Percentiles rank a stretch among this genome's conserved stretches.
phyloP scores from a whole-genome alignment of 2,329 filamentous ascomycete species.

The Xylariaceae sp. region DNA sequence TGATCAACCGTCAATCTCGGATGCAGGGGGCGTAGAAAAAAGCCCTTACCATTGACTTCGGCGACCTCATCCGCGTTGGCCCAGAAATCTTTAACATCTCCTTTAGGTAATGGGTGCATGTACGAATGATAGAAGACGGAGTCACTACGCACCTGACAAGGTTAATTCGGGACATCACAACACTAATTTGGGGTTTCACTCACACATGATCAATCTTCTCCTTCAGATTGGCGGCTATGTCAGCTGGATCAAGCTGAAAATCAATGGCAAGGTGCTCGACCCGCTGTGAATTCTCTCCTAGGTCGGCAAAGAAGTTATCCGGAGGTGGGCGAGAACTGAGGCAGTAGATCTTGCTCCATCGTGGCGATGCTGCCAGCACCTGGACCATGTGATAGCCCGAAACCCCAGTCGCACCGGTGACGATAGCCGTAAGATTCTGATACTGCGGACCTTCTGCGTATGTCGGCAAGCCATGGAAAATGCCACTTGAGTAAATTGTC shows the following conservation, averaged over 20 bases:
- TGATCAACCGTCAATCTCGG: no score
- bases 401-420: neutral
- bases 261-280: neutral
- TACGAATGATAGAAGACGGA: neutral
- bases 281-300: neutral
- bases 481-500: neutral
- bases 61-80: neutral
- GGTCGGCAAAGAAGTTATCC: neutral
- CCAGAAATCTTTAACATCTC: neutral
- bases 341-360: neutral
- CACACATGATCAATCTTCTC: neutral
- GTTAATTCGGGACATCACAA: no score
- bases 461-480: neutral
- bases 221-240: neutral
- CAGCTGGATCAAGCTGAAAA: neutral
- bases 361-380: neutral
- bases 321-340: neutral
- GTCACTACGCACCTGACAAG: neutral
- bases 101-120: neutral
- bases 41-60: neutral
- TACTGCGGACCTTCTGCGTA: neutral
- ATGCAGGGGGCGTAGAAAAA: neutral
- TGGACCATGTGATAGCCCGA: slow-evolving; percentile 1
- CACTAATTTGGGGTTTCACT: neutral
- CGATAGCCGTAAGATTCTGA: neutral